Percentiles rank a stretch among this genome's conserved stretches.
Conservation (phyloP, 2,329 filamentous ascomycete species). For the Cladosporium austrohemisphaericum region DNA sequence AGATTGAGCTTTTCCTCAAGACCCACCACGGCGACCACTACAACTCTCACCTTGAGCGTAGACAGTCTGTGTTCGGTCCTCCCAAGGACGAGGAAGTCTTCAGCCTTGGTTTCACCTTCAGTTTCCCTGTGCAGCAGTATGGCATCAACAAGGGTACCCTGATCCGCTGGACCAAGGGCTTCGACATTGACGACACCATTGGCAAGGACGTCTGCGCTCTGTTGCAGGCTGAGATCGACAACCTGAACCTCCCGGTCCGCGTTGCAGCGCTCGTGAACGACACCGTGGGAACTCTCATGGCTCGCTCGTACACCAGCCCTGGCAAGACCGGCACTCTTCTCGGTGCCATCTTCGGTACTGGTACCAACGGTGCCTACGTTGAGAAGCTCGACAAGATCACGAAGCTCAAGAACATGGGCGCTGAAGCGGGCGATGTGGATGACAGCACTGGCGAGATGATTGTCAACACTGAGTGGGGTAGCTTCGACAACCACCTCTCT, state of each 20-base stretch:
- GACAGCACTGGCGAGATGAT: slow-evolving; percentile 87
- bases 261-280: slow-evolving; percentile 98
- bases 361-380: slow-evolving; percentile 95
- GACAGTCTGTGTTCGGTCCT: slow-evolving; percentile 33
- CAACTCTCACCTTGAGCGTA: slow-evolving; percentile 51
- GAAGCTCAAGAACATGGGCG: slow-evolving; percentile 57
- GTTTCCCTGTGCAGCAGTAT: slow-evolving; percentile 89
- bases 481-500: slow-evolving; percentile 89
- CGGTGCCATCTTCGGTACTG: slow-evolving; percentile 96
- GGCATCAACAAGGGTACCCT: slow-evolving; percentile 93
- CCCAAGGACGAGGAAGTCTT: slow-evolving; percentile 72
- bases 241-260: slow-evolving; percentile 78
- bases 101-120: slow-evolving; percentile 97
- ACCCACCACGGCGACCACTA: slow-evolving; percentile 88
- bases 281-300: slow-evolving; percentile 96
- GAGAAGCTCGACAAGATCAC: slow-evolving; percentile 84
- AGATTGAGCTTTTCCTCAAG: slow-evolving; percentile 84
- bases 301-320: slow-evolving; percentile 88
- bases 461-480: slow-evolving; percentile 97
- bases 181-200: slow-evolving; percentile 90
- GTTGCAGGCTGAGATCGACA: slow-evolving; percentile 85
- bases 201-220: slow-evolving; percentile 92
- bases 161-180: slow-evolving; percentile 98
- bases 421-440: slow-evolving; percentile 61
- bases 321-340: slow-evolving; percentile 81